Conservation (phyloP, 441 rosid species). For the Eutrema salsugineum region DNA sequence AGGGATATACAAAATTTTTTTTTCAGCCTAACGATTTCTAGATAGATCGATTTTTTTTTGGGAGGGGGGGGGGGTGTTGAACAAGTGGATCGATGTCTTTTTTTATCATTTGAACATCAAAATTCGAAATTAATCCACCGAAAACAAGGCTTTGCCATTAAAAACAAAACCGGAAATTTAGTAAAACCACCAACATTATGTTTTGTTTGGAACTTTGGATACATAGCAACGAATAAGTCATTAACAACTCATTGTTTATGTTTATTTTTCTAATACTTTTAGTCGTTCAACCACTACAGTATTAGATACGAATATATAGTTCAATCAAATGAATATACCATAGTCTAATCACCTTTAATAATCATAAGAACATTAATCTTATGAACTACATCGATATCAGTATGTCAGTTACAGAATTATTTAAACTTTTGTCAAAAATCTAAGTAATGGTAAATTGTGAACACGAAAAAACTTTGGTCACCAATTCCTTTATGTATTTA, state of each 20-base stretch:
- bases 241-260: not conserved
- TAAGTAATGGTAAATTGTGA: not conserved
- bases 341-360: not conserved
- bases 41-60: too few species aligned
- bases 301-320: not conserved
- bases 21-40: too few species aligned
- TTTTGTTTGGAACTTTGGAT: not conserved
- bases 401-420: not conserved
- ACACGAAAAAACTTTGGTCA: not conserved
- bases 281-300: slow-evolving; percentile 8
- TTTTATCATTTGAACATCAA: too few species aligned
- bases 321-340: not conserved
- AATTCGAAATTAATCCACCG: not conserved
- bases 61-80: too few species aligned
- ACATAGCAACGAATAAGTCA: slow-evolving; percentile 1
- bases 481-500: not conserved
- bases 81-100: too few species aligned
- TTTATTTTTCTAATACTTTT: not conserved
- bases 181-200: not conserved
- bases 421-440: not conserved
- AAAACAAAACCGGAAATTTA: slow-evolving; percentile 2
- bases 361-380: not conserved
- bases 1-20: too few species aligned
- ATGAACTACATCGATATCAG: not conserved
- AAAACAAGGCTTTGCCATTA: not conserved